Evolutionary conservation across 208 protist species (phyloP).

Genomic region (Naegleria gruberi): DNA sequence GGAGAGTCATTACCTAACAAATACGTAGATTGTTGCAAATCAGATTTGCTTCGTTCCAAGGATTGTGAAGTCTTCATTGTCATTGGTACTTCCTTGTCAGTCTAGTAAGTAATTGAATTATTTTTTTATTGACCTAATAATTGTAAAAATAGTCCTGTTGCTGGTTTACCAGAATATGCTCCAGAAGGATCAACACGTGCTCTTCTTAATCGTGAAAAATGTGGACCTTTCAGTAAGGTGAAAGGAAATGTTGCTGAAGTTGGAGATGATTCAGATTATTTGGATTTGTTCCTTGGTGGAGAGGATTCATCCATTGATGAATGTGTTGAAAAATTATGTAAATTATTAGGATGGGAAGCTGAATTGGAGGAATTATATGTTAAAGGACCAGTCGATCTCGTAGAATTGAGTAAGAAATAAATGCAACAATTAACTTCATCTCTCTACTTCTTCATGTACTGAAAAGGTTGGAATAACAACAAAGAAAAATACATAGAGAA

Average conservation of each 20-base stretch:
- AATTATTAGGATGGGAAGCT: neutral
- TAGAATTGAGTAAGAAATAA: neutral
- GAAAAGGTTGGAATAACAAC: too few relatives aligned
- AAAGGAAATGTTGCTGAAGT: neutral
- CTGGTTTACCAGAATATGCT: slow-evolving; percentile 52
- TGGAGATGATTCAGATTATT: neutral
- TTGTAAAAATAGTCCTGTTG: slow-evolving; percentile 83
- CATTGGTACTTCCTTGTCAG: slow-evolving; percentile 84
- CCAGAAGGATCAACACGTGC: neutral
- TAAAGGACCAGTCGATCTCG: neutral
- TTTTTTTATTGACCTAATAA: too few relatives aligned
- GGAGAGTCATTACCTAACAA: slow-evolving; percentile 76
- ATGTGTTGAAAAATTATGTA: neutral
- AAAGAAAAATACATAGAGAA: too few relatives aligned
- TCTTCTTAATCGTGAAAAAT: neutral
- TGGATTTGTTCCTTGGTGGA: neutral
- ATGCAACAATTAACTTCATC: too few relatives aligned
- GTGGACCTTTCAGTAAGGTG: neutral
- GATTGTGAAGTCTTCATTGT: slow-evolving; percentile 77
- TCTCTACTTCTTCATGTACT: too few relatives aligned
- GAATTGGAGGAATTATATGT: neutral
- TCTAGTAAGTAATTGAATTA: too few relatives aligned
- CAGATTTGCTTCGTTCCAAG: neutral
- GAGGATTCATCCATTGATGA: neutral
- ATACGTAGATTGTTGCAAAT: slow-evolving; percentile 41